phyloP scores from a whole-genome alignment of 495 filamentous ascomycete species.

The Hypoxylon fragiforme region DNA sequence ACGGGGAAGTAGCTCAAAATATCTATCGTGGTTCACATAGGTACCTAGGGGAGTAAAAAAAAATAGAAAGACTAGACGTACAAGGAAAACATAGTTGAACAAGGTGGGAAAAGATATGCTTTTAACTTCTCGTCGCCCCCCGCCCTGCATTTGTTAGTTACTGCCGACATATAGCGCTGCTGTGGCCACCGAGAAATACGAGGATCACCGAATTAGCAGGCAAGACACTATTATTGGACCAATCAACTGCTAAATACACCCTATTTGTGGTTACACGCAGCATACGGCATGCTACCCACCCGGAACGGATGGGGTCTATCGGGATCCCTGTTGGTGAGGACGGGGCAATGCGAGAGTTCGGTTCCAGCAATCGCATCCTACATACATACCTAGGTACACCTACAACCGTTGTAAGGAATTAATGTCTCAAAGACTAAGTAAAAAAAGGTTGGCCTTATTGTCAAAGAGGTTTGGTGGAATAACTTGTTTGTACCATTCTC shows the following conservation, averaged over 20 bases:
- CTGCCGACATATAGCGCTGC: too few relatives aligned
- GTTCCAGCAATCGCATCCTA: neutral
- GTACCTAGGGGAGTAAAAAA: neutral
- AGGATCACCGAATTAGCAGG: conserved; percentile 10
- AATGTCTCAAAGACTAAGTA: neutral
- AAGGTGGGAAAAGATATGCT: conserved; percentile 9
- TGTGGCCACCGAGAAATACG: conserved; percentile 17
- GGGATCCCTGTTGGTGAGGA: conserved; percentile 18
- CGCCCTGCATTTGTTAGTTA: neutral
- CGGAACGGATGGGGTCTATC: conserved; percentile 10
- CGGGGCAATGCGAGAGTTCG: conserved; percentile 2
- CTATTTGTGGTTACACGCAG: conserved; percentile 21
- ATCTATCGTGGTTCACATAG: conserved; percentile 1
- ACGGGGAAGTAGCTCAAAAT: conserved; percentile 3
- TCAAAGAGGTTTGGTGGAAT: neutral
- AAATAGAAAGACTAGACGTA: too few relatives aligned
- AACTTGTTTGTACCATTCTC: neutral
- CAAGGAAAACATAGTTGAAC: too few relatives aligned
- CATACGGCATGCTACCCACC: conserved; percentile 16
- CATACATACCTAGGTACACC: too few relatives aligned
- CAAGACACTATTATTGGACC: conserved; percentile 27
- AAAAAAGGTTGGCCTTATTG: neutral
- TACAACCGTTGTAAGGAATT: too few relatives aligned
- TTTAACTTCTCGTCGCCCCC: conserved; percentile 8
- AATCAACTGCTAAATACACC: conserved; percentile 16